Base-by-base conservation (phyloP, 345 rosid genomes). In the Eucalyptus shirleyi region DNA sequence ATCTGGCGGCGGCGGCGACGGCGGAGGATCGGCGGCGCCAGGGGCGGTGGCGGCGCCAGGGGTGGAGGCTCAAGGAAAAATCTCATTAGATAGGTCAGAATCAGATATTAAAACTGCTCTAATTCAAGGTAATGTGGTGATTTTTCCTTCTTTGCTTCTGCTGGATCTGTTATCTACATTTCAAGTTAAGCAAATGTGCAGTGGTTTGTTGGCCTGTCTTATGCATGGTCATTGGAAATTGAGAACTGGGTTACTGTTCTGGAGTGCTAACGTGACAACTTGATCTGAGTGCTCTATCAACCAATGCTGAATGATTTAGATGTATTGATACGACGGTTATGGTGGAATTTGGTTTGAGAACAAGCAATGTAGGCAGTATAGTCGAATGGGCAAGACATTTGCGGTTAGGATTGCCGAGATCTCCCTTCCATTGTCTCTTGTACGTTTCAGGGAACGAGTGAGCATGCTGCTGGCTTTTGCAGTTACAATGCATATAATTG, bases 51-150 rank as follows among this genome's bases (percentile, higher is more conserved):
- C 97, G 15, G 82, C 23, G 44, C 45, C 45, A 37, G 45, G 83
- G 8, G 89, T 88, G 82, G 99, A 95, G 90, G 93, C 97, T 56
- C 97, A 86, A 49, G 98, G 90, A 44, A 95, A 97, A 67, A 94
- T 96, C 91, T 95, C 94, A 47, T 94, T 95, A 4, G 94, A 95
- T 62, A 50, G 93, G 81, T 94, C 98, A 7, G 99, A 97, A 90
- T 44, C 92, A 32, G 99, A 96, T 82, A 93, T 93, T 86, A 96
- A 91, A 92, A 86, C 93, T 32, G 83, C 83, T 37, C 44, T 72
- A 37, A 91, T 89, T 89, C 98, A 95, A 95, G 96, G 97, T 96
- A 91, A 87, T 81, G 51, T 44, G 32, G n/a, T 82, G 28, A 16
- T 86, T 50, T 87, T 42, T 34, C 80, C 30, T 30, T 87, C 65